Conservation (phyloP, 192 early-diverging fungal genomes). For the Geranomyces variabilis region DNA sequence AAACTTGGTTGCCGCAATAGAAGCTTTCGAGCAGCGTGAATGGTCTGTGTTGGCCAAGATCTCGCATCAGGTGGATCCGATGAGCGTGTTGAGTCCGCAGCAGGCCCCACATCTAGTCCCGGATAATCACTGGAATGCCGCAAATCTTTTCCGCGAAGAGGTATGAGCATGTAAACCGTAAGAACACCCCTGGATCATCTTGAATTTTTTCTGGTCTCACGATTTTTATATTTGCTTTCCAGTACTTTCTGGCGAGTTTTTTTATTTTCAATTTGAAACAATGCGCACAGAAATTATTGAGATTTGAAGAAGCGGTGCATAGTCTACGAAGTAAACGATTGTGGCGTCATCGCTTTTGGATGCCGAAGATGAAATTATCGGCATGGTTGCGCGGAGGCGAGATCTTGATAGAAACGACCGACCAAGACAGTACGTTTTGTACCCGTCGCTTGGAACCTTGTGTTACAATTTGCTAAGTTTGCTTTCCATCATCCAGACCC, state of each 20-base stretch:
- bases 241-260: constrained; percentile 29
- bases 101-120: neutral
- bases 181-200: no score
- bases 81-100: neutral
- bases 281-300: constrained; percentile 18
- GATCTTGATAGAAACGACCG: neutral
- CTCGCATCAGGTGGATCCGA: constrained; percentile 24
- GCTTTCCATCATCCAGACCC: constrained; percentile 7
- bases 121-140: constrained; percentile 29
- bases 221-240: no score
- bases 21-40: constrained; percentile 19
- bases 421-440: neutral
- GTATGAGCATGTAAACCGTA: no score
- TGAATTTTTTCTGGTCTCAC: no score
- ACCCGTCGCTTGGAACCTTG: neutral
- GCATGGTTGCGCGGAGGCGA: constrained; percentile 26
- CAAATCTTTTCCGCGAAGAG: constrained; percentile 36
- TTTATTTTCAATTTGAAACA: constrained; percentile 35
- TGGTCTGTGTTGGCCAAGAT: constrained; percentile 18
- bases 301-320: constrained; percentile 30
- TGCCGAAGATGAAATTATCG: constrained; percentile 20
- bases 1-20: constrained; percentile 3
- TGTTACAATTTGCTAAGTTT: neutral
- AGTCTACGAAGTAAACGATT: constrained; percentile 4
- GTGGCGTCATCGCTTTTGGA: constrained; percentile 9